Evolutionary conservation across 2,329 filamentous ascomycete genomes (phyloP), one percentile per base, ranked within the genome.

Genomic region (Colletotrichum incanum): DNA sequence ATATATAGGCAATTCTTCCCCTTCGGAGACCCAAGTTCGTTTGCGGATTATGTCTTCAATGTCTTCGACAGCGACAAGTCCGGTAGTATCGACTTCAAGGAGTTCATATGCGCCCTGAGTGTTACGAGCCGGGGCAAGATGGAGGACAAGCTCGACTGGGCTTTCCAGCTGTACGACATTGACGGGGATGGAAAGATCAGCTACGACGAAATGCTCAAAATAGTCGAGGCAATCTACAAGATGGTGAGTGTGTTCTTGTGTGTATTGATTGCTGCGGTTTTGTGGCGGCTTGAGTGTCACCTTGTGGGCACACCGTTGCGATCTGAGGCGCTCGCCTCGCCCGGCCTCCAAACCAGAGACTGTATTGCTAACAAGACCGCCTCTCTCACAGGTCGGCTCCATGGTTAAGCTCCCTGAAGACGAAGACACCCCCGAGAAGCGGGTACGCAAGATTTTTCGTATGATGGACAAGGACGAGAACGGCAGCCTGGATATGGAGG

Each of bases 391-490:
- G 95, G 95, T 98, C 79, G 96, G 96, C 76, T 98, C 95, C 64
- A 99, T 99, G 96, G 96, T 99, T 78, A 98, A 98, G 84, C 89
- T 99, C 55, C 96, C 96, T 64, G 95, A 98, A 83, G 96, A 99
- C 85, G 96, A 99, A 86, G 96, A 99, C 85, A 99, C 96, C 69
- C 96, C 96, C 23, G 96, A 98, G 88, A 99, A 99, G 88, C 93
- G 96, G 75, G 96, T 99, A 74, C 92, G 89, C 84, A 99, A 99
- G 88, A 98, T 99, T 83, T 99, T 99, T 88, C 90, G 93, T 79
- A 98, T 98, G 96, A 99, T 99, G 96, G 96, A 99, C 88, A 99
- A 99, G 89, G 96, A 99, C 82, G 96, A 98, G 86, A 98, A 98
- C 81, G 96, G 96, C 77, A 97, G 94, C 80, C 86, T 99, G 78